Evolutionary conservation across 2,329 filamentous ascomycete genomes (phyloP), one percentile per base, ranked within the genome.

Genomic region (Ceratocystis colombiana): DNA sequence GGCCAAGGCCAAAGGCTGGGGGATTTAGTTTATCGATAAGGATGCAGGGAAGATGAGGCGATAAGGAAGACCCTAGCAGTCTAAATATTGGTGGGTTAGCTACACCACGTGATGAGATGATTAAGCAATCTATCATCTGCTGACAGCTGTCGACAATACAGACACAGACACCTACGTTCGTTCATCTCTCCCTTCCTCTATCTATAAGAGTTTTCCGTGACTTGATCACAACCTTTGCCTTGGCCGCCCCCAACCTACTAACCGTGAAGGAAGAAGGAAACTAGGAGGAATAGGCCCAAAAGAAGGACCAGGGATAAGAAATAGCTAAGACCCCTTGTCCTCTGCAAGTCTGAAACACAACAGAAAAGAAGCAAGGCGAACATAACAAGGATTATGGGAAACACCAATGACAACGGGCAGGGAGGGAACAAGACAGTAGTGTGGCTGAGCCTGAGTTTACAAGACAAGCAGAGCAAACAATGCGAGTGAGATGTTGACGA

Each of bases 1-100:
- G 50, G 20, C 53, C 33, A 37, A 59, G 28, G 53, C 53, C 53
- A 59, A 59, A 59, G 53, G 53, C 53, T 59, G 53, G 53, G 53
- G 53, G 25, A 30, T n/a, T 17, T n/a, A 37, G 53, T 25, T 33
- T 59, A 59, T 59, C 53, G 53, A 59, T 59, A 59, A 59, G 53
- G 20, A 12, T 2, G 15, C 50, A 15, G 12, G 20, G 20, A 50
- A 7, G 46, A 22, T 50, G n/a, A 28, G 45, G 12, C 46, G 20
- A 25, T 53, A 25, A 53, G 48, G 1, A 15, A 25, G 22, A 53
- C 48, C 48, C 46, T n/a, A 33, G 22, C 1, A n/a, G 22, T 6
- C 0, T 17, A n/a, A 15, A 33, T 3, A 12, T 2, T 15, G 1
- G 5, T n/a, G 12, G 25, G 25, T 33, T 59, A 12, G 33, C 0